Conservation (phyloP, 2,329 filamentous ascomycete genomes). For the Fusarium graminum region DNA sequence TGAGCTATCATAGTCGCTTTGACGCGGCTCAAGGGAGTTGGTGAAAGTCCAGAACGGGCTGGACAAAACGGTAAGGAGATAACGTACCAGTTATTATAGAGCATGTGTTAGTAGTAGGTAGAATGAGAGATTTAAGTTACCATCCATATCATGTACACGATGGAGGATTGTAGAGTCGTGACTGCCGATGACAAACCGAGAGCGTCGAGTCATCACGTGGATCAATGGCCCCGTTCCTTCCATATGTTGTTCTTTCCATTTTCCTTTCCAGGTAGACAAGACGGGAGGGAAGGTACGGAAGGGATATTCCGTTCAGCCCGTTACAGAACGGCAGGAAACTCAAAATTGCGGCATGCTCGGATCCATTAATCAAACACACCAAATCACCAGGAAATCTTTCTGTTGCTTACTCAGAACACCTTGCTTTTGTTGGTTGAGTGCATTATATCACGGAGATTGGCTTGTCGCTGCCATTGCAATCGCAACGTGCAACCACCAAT, state of each 20-base stretch:
- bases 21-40: slow-evolving; percentile 6
- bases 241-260: slow-evolving; percentile 23
- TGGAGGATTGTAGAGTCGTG: not conserved
- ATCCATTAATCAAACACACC: slow-evolving; percentile 28
- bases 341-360: slow-evolving; percentile 33
- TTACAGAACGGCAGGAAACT: slow-evolving; percentile 33
- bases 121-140: not conserved
- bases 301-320: slow-evolving; percentile 11
- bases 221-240: slow-evolving; percentile 22
- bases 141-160: not conserved
- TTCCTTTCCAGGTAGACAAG: slow-evolving; percentile 22
- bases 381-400: slow-evolving; percentile 21
- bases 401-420: not conserved
- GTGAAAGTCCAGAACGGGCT: not conserved
- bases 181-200: not conserved
- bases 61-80: slow-evolving; percentile 6
- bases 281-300: slow-evolving; percentile 23
- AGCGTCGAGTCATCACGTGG: slow-evolving; percentile 41
- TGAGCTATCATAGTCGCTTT: slow-evolving; percentile 26
- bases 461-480: slow-evolving; percentile 25
- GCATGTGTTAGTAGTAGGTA: not conserved
- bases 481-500: slow-evolving; percentile 19
- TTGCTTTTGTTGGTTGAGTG: slow-evolving; percentile 17
- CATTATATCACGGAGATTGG: slow-evolving; percentile 1
- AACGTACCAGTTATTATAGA: slow-evolving; percentile 16